phyloP scores from a whole-genome alignment of 371 early-diverging fungal genomes.

The Caulochytrium protostelioides region DNA sequence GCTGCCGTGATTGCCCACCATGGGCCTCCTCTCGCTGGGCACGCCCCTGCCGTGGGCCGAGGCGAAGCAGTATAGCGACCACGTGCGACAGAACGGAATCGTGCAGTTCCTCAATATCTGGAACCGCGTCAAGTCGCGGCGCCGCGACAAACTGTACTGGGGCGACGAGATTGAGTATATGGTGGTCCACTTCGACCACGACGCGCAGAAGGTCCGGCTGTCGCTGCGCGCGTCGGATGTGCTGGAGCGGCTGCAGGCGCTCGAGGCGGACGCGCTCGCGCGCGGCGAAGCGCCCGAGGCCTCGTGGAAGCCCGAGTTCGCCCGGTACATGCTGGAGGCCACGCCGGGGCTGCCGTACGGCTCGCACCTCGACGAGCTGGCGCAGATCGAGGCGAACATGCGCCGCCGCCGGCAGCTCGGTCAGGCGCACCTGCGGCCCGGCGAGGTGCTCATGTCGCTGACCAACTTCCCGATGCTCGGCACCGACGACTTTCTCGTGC shows the following conservation, averaged over 20 bases:
- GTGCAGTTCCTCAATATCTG: conserved; percentile 78
- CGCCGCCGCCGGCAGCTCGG: conserved; percentile 49
- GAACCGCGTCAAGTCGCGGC: conserved; percentile 45
- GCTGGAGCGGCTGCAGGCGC: conserved; percentile 44
- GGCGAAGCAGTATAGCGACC: conserved; percentile 59
- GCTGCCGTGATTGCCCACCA: conserved; percentile 18
- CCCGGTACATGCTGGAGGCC: conserved; percentile 85
- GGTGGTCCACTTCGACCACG: conserved; percentile 58
- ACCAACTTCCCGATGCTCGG: conserved; percentile 83
- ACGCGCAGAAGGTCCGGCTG: conserved; percentile 42
- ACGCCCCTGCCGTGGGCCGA: conserved; percentile 88
- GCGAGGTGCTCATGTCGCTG: conserved; percentile 56
- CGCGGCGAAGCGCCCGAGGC: conserved; percentile 11
- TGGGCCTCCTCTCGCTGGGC: conserved; percentile 87
- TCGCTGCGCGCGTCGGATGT: conserved; percentile 67
- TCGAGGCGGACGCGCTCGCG: conserved; percentile 28
- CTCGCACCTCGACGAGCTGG: conserved; percentile 52
- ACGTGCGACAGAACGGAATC: conserved; percentile 82
- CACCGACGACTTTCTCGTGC: no score
- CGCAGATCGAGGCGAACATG: conserved; percentile 79
- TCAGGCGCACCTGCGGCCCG: conserved; percentile 14
- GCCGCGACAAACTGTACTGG: conserved; percentile 65
- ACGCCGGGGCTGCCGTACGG: conserved; percentile 88
- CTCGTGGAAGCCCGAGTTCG: conserved; percentile 88
- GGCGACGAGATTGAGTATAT: conserved; percentile 96